phyloP scores from a whole-genome alignment of 345 rosid genomes.

The Erodium maritimum region DNA sequence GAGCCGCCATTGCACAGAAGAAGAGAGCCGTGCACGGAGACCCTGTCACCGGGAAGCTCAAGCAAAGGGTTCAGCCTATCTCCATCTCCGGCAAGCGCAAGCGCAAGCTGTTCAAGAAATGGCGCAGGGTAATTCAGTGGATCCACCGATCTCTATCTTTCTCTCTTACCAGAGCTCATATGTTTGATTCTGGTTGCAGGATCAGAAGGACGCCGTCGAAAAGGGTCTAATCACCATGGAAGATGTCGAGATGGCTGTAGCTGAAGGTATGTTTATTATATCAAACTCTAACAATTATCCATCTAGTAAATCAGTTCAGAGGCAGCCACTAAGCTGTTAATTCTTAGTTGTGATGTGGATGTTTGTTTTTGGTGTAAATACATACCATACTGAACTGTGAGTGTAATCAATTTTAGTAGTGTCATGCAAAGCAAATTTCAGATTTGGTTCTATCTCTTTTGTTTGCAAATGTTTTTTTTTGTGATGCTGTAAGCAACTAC shows the following conservation, averaged over 20 bases:
- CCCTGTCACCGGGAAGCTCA: conserved; percentile 46
- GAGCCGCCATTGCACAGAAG: conserved; percentile 39
- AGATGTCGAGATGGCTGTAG: conserved; percentile 64
- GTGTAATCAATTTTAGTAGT: too few relatives aligned
- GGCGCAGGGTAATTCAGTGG: conserved; percentile 81
- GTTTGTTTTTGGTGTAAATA: not conserved
- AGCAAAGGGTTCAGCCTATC: conserved; percentile 26
- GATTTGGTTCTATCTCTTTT: too few relatives aligned
- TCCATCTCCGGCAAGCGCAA: conserved; percentile 73
- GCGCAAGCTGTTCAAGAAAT: conserved; percentile 60
- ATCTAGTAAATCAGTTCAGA: conserved; percentile 10
- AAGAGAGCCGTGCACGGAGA: conserved; percentile 65
- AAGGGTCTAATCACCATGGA: conserved; percentile 67
- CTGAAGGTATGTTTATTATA: conserved; percentile 24
- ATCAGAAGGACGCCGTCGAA: conserved; percentile 57
- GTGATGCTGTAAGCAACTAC: too few relatives aligned
- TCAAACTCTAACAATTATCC: not conserved
- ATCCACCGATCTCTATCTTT: too few relatives aligned
- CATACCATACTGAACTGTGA: too few relatives aligned
- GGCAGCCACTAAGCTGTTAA: too few relatives aligned
- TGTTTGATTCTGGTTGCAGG: conserved; percentile 21
- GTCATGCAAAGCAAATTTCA: too few relatives aligned
- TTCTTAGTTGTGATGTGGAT: not conserved
- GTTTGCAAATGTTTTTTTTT: too few relatives aligned
- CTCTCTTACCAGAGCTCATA: too few relatives aligned